Evolutionary conservation across 2,329 filamentous ascomycete genomes (phyloP), one percentile per base, ranked within the genome.

Genomic region (Hypoxylon sp.): DNA sequence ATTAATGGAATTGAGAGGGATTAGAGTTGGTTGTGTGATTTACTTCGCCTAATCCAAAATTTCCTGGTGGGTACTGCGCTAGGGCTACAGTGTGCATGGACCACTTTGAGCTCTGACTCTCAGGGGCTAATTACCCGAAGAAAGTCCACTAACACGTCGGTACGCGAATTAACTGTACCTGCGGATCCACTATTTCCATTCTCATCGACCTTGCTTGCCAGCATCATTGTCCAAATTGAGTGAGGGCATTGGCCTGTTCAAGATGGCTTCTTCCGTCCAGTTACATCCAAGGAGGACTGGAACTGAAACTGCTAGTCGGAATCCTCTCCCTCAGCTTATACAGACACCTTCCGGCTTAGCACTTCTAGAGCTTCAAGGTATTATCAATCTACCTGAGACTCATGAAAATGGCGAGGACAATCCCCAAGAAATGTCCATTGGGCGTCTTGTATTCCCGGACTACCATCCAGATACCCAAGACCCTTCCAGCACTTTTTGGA

Each of bases 301-400:
- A 13, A 61, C 64, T 19, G 39, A 69, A n/a, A 29, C 74, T 5
- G 46, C 70, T n/a, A 59, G 75, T 1, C 44, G 63, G 31, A 86
- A 80, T 64, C 90, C 92, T 3, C 87, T 98, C 3, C 96, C 96
- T 1, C 80, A 87, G n/a, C 85, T 97, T 69, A 88, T 98, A 14
- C 92, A 94, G 74, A 98, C 95, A 0, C 96, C 96, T 0, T 90
- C 92, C 0, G 96, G 96, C 55, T 88, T 98, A 44, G 95, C 95
- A 17, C 85, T 99, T 50, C 85, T 99, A 63, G 96, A 98, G 82
- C 88, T 99, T 13, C 96, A 99, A 84, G 96, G 94, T 68, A 93
- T 89, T 13, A 91, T 99, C 81, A 95, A 97, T 79, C 84, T 94
- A 0, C 90, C 93, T 6, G 70, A 81, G 1, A 72, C 78, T 31